These are phyloP conservation scores for Penicillium hordei DNA, from an alignment of 2,329 filamentous ascomycete species.

Conservation along the genomic window DNA sequence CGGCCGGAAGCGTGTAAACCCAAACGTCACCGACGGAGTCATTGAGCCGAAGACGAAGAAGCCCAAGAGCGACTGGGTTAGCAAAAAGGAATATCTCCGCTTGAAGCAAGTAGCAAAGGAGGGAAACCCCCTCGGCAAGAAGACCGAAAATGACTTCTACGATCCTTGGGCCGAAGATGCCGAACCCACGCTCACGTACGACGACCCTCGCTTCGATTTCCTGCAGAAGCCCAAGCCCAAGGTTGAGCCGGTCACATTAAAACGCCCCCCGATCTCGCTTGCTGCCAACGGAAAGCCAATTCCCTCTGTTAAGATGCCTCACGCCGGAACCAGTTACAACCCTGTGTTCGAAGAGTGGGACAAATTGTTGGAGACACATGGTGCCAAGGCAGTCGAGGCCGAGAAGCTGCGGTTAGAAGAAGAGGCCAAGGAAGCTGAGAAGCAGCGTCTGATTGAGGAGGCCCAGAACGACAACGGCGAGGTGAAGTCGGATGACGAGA, in stretches of 20 bases:
- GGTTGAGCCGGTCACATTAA: conserved; percentile 72
- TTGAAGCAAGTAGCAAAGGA: conserved; percentile 79
- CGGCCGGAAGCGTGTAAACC: conserved; percentile 70
- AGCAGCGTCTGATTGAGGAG: conserved; percentile 68
- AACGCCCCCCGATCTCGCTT: conserved; percentile 75
- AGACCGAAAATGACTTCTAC: conserved; percentile 61
- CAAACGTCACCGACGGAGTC: conserved; percentile 71
- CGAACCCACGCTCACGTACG: conserved; percentile 40
- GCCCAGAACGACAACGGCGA: conserved; percentile 74
- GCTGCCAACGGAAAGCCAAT: conserved; percentile 77
- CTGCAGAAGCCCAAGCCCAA: conserved; percentile 64
- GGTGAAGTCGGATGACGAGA: conserved; percentile 79
- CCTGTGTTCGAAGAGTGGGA: conserved; percentile 85
- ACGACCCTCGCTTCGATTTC: conserved; percentile 62
- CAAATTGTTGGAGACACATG: conserved; percentile 69
- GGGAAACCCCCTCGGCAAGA: conserved; percentile 46
- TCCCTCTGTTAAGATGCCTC: conserved; percentile 74
- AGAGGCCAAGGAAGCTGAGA: conserved; percentile 65
- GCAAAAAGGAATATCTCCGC: conserved; percentile 77
- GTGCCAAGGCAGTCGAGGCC: conserved; percentile 73
- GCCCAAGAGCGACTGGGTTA: conserved; percentile 74
- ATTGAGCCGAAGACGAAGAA: conserved; percentile 68
- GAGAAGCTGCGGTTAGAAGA: conserved; percentile 72
- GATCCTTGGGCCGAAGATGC: conserved; percentile 72
- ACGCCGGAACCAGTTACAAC: conserved; percentile 88